phyloP scores from a whole-genome alignment of 345 rosid genomes.

The Sonneratia caseolaris region DNA sequence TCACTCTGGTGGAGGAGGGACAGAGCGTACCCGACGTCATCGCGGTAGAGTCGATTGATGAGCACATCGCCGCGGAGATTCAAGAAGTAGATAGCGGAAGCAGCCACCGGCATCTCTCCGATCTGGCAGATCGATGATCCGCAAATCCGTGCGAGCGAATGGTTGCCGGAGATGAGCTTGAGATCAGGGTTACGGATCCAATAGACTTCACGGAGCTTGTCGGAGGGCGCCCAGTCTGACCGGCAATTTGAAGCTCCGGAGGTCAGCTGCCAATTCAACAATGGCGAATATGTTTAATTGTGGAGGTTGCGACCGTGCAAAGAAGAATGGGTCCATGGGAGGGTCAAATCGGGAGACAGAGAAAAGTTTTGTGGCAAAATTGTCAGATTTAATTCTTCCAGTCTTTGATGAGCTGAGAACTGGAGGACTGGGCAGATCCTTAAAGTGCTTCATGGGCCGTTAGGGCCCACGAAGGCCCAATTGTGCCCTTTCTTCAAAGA shows the following conservation, averaged over 20 bases:
- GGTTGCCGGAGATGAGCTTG: background rate
- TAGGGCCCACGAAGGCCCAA: background rate
- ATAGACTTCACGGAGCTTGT: background rate
- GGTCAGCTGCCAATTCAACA: constrained; percentile 3
- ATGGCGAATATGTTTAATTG: background rate
- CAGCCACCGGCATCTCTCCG: constrained; percentile 94
- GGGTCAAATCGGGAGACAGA: background rate
- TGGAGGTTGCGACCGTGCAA: background rate
- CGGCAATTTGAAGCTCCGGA: background rate
- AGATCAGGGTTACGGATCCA: background rate
- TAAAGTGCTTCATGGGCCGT: background rate
- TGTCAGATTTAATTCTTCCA: background rate
- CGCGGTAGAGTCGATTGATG: constrained; percentile 95
- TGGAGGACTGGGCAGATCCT: background rate
- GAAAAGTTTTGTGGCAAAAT: background rate
- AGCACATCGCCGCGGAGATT: constrained; percentile 99
- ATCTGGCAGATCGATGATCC: constrained; percentile 13
- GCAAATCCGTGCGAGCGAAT: background rate
- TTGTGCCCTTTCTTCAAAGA: background rate
- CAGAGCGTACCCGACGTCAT: constrained; percentile 76
- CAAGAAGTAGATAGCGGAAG: constrained; percentile 94
- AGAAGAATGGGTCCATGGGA: background rate
- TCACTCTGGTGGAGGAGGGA: background rate
- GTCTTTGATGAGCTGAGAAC: background rate
- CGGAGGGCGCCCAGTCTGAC: constrained; percentile 1